Evolutionary conservation across 2,329 filamentous ascomycete genomes (phyloP), one percentile per base, ranked within the genome.

Genomic region (Monilinia vaccinii-corymbosi): DNA sequence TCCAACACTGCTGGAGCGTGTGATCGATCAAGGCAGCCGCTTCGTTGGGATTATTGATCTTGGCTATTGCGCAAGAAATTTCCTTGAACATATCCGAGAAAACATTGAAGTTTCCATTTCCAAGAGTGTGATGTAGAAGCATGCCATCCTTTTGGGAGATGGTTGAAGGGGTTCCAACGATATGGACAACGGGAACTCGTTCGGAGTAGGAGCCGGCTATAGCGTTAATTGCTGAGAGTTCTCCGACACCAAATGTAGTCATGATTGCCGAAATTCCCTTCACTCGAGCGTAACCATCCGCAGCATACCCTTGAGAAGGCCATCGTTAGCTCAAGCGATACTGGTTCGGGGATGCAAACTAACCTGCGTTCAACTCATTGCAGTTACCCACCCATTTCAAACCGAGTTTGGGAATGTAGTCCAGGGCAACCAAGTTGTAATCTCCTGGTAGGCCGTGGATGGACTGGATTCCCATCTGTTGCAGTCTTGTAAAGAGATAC

Each of bases 41-140:
- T 65, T 89, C 86, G 61, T 79, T 74, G 1, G 87, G 83, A 64
- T 89, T 81, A 70, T 84, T 86, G 60, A 96, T 79, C 67, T 86
- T 85, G 58, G 87, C 84, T 44, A 88, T 79, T 25, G 84, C 83
- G 71, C 85, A 88, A 1, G 89, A 89, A 66, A 95, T 84, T 55
- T 83, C 74, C 50, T 80, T 77, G 71, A 80, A 88, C 87, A 96
- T 95, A 69, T 89, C 82, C 66, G 84, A 80, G 72, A 95, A 96
- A 58, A 91, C 88, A 62, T 88, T 85, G 74, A 89, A 95, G 75
- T 95, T 87, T 61, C 90, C 87, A 67, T 89, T 88, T 60, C 84
- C 85, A 1, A 90, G 81, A 0, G 87, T 89, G 72, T 90, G 87
- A 71, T 91, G 87, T 57, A 84, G 72, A 34, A 81, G 70, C 67